Base-by-base conservation (phyloP, 495 filamentous ascomycete genomes). In the Thozetella sp. region DNA sequence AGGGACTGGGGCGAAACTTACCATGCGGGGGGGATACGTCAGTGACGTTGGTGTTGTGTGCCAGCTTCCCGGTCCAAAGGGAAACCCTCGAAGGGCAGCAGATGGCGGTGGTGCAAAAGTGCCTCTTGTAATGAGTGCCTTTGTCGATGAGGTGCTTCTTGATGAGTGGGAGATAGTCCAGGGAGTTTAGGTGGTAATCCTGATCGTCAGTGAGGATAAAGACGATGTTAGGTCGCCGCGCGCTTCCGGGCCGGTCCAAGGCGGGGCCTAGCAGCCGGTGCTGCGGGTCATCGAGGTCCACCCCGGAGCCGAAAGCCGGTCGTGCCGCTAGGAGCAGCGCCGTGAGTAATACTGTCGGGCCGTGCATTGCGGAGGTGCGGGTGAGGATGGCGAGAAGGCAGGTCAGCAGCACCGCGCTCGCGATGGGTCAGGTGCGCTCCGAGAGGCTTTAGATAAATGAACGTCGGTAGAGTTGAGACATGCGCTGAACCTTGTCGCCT, bases 41-140 rank as follows among this genome's bases (percentile, higher is more conserved):
- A 0, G 89, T 91, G 6, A 92, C 88, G 60, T 92, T 92, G 19
- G 88, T 90, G 64, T 91, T 92, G 67, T 92, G 89, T 1, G 87
- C 86, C 34, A 82, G 77, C 62, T 84, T 83, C 17, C 89, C 89
- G 0, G 88, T 90, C 85, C 76, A 85, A 3, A 90, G 64, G 20
- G 79, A 85, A 0, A 88, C 86, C 13, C 87, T 73, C 2, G 86
- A 83, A 0, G 87, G 87, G 45, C 87, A 90, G 67, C 87, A 90
- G 13, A 88, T 72, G 13, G 87, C 79, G 1, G 82, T 87, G 1
- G 86, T 86, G 57, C 83, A 83, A 58, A 84, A 89, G 64, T 90
- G 87, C 53, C 80, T 78, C 50, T 70, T 72, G 59, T 80, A 89
- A 1, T 73, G 76, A 3, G 82, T 83, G 3, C 87, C 87, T 25